These are phyloP conservation scores for Tephrocybe sp. DNA, from an alignment of 768 basidiomycete species.

Conservation along the genomic window DNA sequence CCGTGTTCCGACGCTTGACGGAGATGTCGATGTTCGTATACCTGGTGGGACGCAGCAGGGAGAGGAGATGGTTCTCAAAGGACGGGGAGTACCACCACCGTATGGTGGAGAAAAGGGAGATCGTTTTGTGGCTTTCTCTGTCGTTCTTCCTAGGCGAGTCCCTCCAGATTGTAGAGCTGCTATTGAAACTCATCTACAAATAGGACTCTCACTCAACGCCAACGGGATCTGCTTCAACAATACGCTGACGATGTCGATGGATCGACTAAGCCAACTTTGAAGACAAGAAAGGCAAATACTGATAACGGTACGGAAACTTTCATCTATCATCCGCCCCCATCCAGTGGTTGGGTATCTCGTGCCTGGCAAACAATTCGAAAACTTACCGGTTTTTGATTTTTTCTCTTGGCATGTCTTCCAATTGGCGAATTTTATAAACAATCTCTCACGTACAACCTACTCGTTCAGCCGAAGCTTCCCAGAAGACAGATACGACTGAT, in stretches of 20 bases:
- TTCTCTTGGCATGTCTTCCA: constrained; percentile 49
- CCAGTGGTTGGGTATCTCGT: constrained; percentile 70
- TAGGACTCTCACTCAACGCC: constrained; percentile 80
- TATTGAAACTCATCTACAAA: not conserved
- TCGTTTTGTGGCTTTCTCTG: constrained; percentile 83
- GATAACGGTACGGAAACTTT: constrained; percentile 81
- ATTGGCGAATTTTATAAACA: constrained; percentile 20
- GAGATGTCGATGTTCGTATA: constrained; percentile 92
- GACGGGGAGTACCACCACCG: constrained; percentile 74
- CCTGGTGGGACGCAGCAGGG: constrained; percentile 94
- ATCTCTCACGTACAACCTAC: constrained; percentile 23
- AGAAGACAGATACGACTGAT: constrained; percentile 24
- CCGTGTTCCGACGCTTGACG: constrained; percentile 91
- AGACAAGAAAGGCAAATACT: constrained; percentile 22
- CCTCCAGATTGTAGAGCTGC: constrained; percentile 9
- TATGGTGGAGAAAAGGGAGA: constrained; percentile 70
- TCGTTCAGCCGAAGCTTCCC: constrained; percentile 24
- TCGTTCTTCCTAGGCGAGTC: constrained; percentile 86
- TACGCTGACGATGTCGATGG: constrained; percentile 96
- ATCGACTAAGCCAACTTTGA: constrained; percentile 26
- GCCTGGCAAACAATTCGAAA: constrained; percentile 66
- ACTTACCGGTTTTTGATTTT: constrained; percentile 71
- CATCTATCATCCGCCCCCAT: constrained; percentile 53
- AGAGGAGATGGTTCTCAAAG: constrained; percentile 94
- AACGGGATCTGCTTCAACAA: constrained; percentile 84